Percentiles rank a stretch among this genome's conserved stretches.
These are phyloP conservation scores for Sporisorium exsertum DNA, from an alignment of 1,284 basidiomycete species.

Conservation along the genomic window DNA sequence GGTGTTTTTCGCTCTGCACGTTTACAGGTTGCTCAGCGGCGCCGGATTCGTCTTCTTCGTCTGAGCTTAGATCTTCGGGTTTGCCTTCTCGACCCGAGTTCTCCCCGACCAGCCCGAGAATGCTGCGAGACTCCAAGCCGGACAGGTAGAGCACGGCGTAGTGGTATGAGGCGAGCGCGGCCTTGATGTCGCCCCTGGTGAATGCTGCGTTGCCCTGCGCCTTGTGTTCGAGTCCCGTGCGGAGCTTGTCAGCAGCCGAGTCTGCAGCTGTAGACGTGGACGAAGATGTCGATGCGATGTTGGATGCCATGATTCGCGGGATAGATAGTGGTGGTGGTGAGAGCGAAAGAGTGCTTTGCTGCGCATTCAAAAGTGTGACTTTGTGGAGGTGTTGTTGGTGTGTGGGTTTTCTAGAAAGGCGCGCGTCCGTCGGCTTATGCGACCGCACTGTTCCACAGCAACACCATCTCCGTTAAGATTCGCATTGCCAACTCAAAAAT, in stretches of 20 bases:
- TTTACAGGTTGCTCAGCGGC: too few relatives aligned
- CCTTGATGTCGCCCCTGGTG: conserved; percentile 8
- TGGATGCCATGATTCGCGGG: background rate
- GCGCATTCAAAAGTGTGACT: conserved; percentile 6
- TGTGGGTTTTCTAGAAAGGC: background rate
- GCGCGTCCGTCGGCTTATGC: background rate
- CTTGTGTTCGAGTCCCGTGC: conserved; percentile 26
- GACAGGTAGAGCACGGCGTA: conserved; percentile 26
- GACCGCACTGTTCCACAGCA: too few relatives aligned
- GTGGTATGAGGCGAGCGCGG: conserved; percentile 30
- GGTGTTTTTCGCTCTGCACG: conserved; percentile 11
- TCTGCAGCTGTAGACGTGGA: background rate
- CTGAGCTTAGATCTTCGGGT: conserved; percentile 22
- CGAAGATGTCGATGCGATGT: conserved; percentile 2
- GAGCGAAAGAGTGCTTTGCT: background rate
- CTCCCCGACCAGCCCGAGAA: conserved; percentile 28
- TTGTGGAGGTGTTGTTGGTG: background rate
- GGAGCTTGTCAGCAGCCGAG: conserved; percentile 8
- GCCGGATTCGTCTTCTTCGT: conserved; percentile 5
- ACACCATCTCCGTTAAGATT: too few relatives aligned
- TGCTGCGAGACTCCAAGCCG: conserved; percentile 14
- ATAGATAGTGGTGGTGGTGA: conserved; percentile 7
- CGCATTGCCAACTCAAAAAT: too few relatives aligned
- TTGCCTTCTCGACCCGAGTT: conserved; percentile 15
- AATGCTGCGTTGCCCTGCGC: conserved; percentile 23